These are phyloP conservation scores for Ustilago vetiveriae DNA, from an alignment of 1,284 basidiomycete genomes.

Conservation along the genomic window DNA sequence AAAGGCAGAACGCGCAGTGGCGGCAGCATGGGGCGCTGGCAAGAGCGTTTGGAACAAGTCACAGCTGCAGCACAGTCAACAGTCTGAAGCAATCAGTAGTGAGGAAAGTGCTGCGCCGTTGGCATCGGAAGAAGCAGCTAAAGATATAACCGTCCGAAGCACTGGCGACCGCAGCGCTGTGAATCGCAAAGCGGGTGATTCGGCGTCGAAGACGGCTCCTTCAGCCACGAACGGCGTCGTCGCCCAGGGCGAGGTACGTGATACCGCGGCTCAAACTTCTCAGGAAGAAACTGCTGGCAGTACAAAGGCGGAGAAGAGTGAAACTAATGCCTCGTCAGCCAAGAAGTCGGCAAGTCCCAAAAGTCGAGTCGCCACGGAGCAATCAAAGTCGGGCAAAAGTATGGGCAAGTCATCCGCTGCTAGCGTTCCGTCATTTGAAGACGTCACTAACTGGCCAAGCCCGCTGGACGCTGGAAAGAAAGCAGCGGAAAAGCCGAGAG, in stretches of 20 bases:
- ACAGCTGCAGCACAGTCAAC: constrained; percentile 24
- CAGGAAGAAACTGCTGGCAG: not conserved
- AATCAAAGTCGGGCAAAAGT: constrained; percentile 13
- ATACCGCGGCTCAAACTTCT: not conserved
- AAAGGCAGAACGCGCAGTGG: constrained; percentile 47
- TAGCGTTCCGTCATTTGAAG: constrained; percentile 31
- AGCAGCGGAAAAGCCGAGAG: constrained; percentile 10
- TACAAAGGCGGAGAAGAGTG: not conserved
- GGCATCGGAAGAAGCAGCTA: not conserved
- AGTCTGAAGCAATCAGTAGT: not conserved
- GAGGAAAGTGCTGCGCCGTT: not conserved
- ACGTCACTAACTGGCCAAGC: constrained; percentile 44
- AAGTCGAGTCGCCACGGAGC: not conserved
- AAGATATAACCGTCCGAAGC: not conserved
- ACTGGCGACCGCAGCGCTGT: not conserved
- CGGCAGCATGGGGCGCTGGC: constrained; percentile 46
- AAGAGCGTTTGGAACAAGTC: constrained; percentile 45
- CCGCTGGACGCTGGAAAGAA: constrained; percentile 48
- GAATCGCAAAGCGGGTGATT: not conserved
- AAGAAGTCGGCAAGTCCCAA: constrained; percentile 10
- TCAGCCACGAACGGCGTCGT: not conserved
- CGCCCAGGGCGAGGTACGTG: not conserved
- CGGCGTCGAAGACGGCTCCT: not conserved
- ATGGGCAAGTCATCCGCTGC: not conserved
- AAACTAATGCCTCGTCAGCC: not conserved